A percentile compares a stretch with the other conserved stretches of the same genome.
These are phyloP conservation scores for Gossypium gossypioides DNA, from an alignment of 441 rosid species.

Conservation along the genomic window DNA sequence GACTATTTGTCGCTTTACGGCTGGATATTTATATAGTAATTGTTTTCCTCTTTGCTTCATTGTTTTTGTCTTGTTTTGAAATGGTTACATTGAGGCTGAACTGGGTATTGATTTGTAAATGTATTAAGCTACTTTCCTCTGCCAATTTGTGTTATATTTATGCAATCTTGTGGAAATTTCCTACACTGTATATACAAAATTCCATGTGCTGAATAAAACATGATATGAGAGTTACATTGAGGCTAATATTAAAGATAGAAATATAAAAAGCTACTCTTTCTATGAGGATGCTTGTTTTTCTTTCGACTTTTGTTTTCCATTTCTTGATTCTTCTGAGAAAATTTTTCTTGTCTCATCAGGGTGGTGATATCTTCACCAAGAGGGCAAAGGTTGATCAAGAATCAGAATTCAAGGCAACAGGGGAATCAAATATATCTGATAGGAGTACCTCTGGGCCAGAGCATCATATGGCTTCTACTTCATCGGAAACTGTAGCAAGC, in stretches of 20 bases:
- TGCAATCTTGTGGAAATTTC: background rate
- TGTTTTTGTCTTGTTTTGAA: no score
- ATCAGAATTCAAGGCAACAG: conserved; percentile 20
- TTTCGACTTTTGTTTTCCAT: background rate
- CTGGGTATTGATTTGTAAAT: background rate
- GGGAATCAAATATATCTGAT: conserved; percentile 34
- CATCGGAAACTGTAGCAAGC: conserved; percentile 43
- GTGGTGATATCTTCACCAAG: conserved; percentile 59
- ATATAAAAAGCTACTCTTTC: background rate
- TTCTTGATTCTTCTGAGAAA: background rate
- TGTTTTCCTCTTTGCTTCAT: no score
- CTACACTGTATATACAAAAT: no score
- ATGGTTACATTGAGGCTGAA: background rate
- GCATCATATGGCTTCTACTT: conserved; percentile 45
- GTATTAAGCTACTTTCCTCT: background rate
- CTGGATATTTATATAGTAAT: no score
- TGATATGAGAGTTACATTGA: background rate
- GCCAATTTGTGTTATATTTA: background rate
- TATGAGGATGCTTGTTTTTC: background rate
- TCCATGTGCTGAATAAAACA: background rate
- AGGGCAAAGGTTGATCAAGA: conserved; percentile 71
- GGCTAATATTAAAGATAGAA: background rate
- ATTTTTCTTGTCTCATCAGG: conserved; percentile 29
- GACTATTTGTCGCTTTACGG: no score
- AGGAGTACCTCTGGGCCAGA: conserved; percentile 36